A percentile compares a stretch with the other conserved stretches of the same genome.
These are phyloP conservation scores for Madurella fahalii DNA, from an alignment of 2,329 filamentous ascomycete species.

Conservation along the genomic window DNA sequence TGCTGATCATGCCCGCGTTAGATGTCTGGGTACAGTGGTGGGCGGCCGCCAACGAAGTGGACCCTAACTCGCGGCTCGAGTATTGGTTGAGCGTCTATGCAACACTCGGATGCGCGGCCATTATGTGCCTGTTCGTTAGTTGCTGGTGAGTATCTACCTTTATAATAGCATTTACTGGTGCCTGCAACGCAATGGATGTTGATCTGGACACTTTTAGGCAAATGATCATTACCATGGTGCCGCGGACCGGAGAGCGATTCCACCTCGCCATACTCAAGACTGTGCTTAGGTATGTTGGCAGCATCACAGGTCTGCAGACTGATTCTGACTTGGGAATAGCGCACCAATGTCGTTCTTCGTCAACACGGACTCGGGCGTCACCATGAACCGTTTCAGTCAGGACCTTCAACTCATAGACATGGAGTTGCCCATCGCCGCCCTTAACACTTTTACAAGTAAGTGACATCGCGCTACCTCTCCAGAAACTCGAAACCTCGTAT, in stretches of 20 bases:
- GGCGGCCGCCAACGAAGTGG: constrained; percentile 38
- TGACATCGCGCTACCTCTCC: constrained; percentile 1
- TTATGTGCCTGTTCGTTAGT: constrained; percentile 23
- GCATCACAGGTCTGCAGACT: too few species aligned
- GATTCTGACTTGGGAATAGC: not conserved
- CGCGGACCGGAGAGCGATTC: constrained; percentile 29
- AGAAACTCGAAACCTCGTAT: too few species aligned
- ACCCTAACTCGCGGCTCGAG: constrained; percentile 35
- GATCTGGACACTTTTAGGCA: constrained; percentile 21
- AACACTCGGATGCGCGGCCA: constrained; percentile 25
- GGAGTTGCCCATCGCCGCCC: constrained; percentile 27
- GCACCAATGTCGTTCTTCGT: constrained; percentile 33
- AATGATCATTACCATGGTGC: constrained; percentile 32
- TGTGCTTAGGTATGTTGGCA: constrained; percentile 19
- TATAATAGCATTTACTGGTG: not conserved
- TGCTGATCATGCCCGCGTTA: constrained; percentile 19
- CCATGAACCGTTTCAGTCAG: constrained; percentile 34
- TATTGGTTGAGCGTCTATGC: constrained; percentile 37
- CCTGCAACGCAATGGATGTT: not conserved
- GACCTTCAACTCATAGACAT: constrained; percentile 31
- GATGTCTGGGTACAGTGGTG: constrained; percentile 47
- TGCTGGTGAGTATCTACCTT: constrained; percentile 23
- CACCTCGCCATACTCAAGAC: constrained; percentile 28
- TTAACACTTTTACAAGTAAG: constrained; percentile 27
- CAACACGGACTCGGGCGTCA: constrained; percentile 32